Percentiles rank a stretch among this genome's conserved stretches.
phyloP scores from a whole-genome alignment of 2,329 filamentous ascomycete genomes.

The Helminthosporium solani region DNA sequence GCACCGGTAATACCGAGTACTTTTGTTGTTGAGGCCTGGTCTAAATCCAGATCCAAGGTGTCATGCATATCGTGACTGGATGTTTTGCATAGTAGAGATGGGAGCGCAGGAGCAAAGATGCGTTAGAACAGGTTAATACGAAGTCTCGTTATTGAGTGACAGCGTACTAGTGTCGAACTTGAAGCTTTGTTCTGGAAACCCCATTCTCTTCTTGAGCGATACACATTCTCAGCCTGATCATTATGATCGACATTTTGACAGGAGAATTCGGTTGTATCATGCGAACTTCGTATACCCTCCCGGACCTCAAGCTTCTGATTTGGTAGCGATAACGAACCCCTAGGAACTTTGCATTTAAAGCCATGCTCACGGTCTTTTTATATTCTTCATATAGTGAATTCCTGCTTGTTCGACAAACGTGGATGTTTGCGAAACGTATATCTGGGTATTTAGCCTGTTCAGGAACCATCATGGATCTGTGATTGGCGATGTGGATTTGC shows the following conservation, averaged over 20 bases:
- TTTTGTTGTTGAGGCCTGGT: slow-evolving; percentile 9
- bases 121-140: too few species aligned
- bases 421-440: not conserved
- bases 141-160: too few species aligned
- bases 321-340: slow-evolving; percentile 2
- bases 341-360: not conserved
- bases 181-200: too few species aligned
- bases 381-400: slow-evolving; percentile 9
- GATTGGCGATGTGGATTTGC: not conserved
- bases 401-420: slow-evolving; percentile 1
- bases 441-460: slow-evolving; percentile 1
- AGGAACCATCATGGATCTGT: not conserved
- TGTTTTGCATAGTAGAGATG: slow-evolving; percentile 1
- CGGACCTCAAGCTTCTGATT: slow-evolving; percentile 7
- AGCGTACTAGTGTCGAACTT: too few species aligned
- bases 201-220: too few species aligned
- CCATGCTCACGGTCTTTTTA: slow-evolving; percentile 1
- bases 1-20: slow-evolving; percentile 14
- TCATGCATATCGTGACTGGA: not conserved
- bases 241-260: slow-evolving; percentile 8
- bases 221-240: too few species aligned
- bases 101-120: not conserved
- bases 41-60: slow-evolving; percentile 3
- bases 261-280: not conserved
- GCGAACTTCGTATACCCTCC: slow-evolving; percentile 9